phyloP scores from a whole-genome alignment of 495 filamentous ascomycete genomes.

The Neurospora sp. region DNA sequence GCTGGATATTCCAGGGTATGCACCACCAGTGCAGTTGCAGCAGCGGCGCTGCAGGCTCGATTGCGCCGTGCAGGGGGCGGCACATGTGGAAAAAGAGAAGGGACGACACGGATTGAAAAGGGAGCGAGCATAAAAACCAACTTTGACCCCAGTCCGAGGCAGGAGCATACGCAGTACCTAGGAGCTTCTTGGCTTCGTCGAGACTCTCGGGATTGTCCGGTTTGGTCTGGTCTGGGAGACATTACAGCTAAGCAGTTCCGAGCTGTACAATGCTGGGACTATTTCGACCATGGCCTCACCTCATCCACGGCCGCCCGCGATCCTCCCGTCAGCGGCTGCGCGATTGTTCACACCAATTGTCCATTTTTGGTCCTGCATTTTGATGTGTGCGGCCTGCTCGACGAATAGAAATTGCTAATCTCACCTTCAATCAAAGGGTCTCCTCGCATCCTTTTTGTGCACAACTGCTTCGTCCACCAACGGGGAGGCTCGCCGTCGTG shows the following conservation, averaged over 20 bases:
- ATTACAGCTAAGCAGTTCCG: too few relatives aligned
- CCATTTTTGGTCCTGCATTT: constrained; percentile 2
- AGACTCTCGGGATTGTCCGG: background rate
- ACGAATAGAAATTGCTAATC: constrained; percentile 29
- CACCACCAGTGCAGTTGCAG: background rate
- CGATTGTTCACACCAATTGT: background rate
- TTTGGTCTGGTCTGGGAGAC: background rate
- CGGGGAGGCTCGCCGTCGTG: background rate
- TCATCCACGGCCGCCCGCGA: background rate
- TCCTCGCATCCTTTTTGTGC: background rate
- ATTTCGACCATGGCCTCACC: background rate
- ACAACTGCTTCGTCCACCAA: background rate
- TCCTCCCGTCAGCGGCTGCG: background rate
- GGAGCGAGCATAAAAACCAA: background rate
- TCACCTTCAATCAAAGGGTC: constrained; percentile 21
- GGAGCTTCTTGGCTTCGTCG: background rate
- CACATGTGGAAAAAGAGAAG: background rate
- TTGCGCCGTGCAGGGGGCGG: background rate
- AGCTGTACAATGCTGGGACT: background rate
- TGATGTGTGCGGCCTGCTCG: constrained; percentile 7
- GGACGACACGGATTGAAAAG: background rate
- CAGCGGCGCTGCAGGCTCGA: background rate
- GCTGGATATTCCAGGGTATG: background rate
- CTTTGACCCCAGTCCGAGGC: background rate
- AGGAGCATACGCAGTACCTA: background rate